A percentile compares a stretch with the other conserved stretches of the same genome.
Evolutionary conservation across 2,329 filamentous ascomycete species (phyloP).

Genomic region (Colletotrichum somersetense): DNA sequence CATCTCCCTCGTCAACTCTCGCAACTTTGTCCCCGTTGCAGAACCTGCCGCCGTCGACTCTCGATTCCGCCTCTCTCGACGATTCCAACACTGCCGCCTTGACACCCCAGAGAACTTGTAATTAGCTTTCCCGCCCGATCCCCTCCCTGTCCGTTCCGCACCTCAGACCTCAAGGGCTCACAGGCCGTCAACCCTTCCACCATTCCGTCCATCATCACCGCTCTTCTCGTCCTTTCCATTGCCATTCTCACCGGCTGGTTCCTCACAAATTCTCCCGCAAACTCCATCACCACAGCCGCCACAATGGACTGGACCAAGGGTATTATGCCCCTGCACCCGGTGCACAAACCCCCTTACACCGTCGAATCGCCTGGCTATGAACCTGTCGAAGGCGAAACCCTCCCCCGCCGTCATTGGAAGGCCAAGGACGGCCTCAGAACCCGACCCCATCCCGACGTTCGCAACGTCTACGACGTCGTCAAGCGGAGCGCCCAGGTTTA

Average conservation of each 20-base stretch:
- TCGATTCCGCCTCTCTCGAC: conserved; percentile 3
- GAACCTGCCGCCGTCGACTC: not conserved
- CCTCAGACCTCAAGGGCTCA: conserved; percentile 2
- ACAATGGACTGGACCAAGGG: conserved; percentile 57
- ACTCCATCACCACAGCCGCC: conserved; percentile 7
- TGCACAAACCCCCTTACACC: conserved; percentile 80
- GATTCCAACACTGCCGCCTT: not conserved
- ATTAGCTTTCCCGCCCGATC: conserved; percentile 13
- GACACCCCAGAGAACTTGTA: not conserved
- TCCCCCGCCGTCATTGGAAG: conserved; percentile 80
- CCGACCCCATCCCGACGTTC: conserved; percentile 75
- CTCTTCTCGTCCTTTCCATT: conserved; percentile 24
- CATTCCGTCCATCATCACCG: conserved; percentile 37
- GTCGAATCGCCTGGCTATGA: conserved; percentile 77
- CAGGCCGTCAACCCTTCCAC: conserved; percentile 24
- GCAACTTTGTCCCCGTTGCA: not conserved
- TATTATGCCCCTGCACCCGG: conserved; percentile 66
- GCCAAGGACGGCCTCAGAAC: conserved; percentile 78
- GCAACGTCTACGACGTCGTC: conserved; percentile 85
- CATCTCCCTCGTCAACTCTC: not conserved
- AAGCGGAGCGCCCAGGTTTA: conserved; percentile 74
- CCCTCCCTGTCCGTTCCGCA: conserved; percentile 14
- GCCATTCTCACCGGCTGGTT: conserved; percentile 24
- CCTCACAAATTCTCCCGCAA: not conserved
- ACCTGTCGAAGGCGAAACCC: conserved; percentile 83